Conservation (phyloP, 495 filamentous ascomycete species). For the Coniosporium apollinis region DNA sequence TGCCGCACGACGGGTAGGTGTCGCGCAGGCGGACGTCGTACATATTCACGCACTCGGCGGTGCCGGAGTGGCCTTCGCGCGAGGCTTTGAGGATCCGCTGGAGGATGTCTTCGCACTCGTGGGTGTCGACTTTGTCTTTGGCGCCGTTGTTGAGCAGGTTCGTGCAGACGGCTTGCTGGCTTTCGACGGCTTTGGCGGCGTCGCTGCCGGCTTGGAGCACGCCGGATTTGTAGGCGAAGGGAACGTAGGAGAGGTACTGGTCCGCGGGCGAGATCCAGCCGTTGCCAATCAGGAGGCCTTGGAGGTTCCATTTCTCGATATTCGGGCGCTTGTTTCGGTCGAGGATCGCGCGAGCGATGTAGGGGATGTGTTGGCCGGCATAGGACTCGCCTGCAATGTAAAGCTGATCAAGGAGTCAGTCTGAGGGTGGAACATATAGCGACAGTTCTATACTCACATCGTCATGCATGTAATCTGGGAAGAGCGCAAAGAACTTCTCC, state of each 20-base stretch:
- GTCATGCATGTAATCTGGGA: slow-evolving; percentile 83
- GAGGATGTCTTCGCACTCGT: slow-evolving; percentile 57
- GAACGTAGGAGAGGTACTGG: slow-evolving; percentile 79
- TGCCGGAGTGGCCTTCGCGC: slow-evolving; percentile 27
- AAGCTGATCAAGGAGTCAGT: slow-evolving; percentile 39
- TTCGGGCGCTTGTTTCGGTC: slow-evolving; percentile 52
- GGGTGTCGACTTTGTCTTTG: slow-evolving; percentile 45
- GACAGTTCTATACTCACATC: slow-evolving; percentile 47
- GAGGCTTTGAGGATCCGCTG: slow-evolving; percentile 48
- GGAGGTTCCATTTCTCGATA: slow-evolving; percentile 50
- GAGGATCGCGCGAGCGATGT: slow-evolving; percentile 77
- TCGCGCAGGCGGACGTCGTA: slow-evolving; percentile 83
- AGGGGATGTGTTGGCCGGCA: slow-evolving; percentile 92
- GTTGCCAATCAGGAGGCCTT: slow-evolving; percentile 84
- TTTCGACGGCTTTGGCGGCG: slow-evolving; percentile 47
- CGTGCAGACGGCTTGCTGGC: slow-evolving; percentile 46
- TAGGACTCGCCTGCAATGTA: slow-evolving; percentile 94
- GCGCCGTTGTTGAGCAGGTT: slow-evolving; percentile 37
- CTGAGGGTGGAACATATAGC: too few relatives aligned
- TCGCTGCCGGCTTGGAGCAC: slow-evolving; percentile 50
- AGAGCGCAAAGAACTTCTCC: slow-evolving; percentile 75
- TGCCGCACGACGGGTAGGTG: slow-evolving; percentile 59
- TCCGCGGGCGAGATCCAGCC: slow-evolving; percentile 86
- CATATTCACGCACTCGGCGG: slow-evolving; percentile 64
- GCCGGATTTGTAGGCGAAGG: slow-evolving; percentile 58